These are phyloP conservation scores for Suillus ampliporus DNA, from an alignment of 768 basidiomycete genomes.

Conservation along the genomic window DNA sequence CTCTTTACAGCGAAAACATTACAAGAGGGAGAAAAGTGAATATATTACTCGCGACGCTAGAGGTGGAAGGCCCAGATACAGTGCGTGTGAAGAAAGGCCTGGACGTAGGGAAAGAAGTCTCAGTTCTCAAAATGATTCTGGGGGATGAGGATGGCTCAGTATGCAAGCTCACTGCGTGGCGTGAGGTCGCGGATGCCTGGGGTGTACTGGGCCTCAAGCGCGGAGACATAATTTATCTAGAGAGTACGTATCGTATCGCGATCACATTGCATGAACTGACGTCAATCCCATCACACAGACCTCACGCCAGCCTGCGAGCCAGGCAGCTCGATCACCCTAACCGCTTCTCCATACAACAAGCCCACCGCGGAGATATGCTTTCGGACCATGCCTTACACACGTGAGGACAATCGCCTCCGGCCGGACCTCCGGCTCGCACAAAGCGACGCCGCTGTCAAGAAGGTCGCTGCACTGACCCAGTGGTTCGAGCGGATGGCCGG, in stretches of 20 bases:
- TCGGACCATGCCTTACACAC: constrained; percentile 72
- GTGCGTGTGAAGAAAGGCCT: constrained; percentile 70
- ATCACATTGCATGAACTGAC: constrained; percentile 2
- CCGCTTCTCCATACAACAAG: constrained; percentile 71
- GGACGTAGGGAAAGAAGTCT: constrained; percentile 74
- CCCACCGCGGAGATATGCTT: constrained; percentile 75
- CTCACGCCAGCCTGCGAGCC: constrained; percentile 55
- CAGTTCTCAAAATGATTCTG: constrained; percentile 70
- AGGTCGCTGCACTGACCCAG: constrained; percentile 63
- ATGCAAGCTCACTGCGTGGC: constrained; percentile 79
- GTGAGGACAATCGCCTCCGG: constrained; percentile 62
- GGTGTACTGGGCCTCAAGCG: constrained; percentile 60
- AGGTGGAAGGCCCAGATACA: constrained; percentile 77
- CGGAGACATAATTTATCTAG: constrained; percentile 74
- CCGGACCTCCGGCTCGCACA: constrained; percentile 76
- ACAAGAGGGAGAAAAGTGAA: constrained; percentile 53
- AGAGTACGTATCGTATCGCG: constrained; percentile 53
- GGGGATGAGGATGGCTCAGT: constrained; percentile 75
- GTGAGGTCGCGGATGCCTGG: constrained; percentile 77
- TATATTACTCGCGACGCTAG: constrained; percentile 69
- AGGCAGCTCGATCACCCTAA: constrained; percentile 52
- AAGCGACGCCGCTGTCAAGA: constrained; percentile 71
- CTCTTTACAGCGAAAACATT: constrained; percentile 31
- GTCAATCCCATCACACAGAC: constrained; percentile 43
- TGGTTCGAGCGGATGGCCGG: constrained; percentile 85